phyloP scores from a whole-genome alignment of 768 basidiomycete genomes.

The Tulasnella sp. region DNA sequence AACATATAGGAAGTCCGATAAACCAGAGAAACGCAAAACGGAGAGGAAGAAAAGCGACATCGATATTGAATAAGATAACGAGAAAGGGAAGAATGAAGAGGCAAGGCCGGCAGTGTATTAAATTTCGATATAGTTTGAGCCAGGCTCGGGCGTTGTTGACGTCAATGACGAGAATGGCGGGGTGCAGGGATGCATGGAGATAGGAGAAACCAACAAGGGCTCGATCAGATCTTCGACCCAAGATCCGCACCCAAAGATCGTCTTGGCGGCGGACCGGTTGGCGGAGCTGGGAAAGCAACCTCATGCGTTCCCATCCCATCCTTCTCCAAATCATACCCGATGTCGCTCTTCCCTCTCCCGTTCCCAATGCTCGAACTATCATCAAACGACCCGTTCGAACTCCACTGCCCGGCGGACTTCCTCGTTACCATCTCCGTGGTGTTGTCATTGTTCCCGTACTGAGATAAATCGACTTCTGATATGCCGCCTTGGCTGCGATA shows the following conservation, averaged over 20 bases:
- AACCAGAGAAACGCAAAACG: neutral
- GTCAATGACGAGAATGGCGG: neutral
- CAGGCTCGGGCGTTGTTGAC: neutral
- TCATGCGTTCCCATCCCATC: neutral
- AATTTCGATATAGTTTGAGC: neutral
- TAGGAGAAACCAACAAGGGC: neutral
- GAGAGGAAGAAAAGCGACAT: neutral
- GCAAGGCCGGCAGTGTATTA: neutral
- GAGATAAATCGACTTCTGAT: neutral
- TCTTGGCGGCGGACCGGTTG: neutral
- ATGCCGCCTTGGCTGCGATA: slow-evolving; percentile 11
- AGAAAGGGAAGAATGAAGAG: neutral
- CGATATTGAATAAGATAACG: slow-evolving; percentile 1
- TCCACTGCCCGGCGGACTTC: neutral
- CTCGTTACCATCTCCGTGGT: neutral
- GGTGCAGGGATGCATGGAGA: neutral
- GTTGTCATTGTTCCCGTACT: neutral
- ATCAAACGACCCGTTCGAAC: slow-evolving; percentile 3
- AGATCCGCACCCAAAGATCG: neutral
- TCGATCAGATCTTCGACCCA: neutral
- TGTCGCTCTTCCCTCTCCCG: neutral
- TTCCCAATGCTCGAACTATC: neutral
- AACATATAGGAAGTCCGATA: neutral
- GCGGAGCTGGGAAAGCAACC: neutral
- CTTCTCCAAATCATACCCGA: neutral